These are phyloP conservation scores for Ashbya aceris DNA, from an alignment of 1,139 yeast genomes.

Conservation along the genomic window DNA sequence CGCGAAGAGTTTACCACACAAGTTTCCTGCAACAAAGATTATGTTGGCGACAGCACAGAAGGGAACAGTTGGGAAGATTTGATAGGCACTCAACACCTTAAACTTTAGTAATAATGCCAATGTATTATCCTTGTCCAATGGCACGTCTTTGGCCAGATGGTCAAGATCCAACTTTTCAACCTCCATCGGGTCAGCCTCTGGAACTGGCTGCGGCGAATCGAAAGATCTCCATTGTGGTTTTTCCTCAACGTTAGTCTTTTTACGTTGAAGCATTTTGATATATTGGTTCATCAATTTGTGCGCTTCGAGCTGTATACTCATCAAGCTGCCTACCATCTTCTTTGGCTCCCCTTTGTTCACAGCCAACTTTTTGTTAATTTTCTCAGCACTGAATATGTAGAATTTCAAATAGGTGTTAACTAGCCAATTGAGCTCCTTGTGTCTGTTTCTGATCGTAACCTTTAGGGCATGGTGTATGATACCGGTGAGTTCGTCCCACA, in stretches of 20 bases:
- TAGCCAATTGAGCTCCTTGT: slow-evolving; percentile 2
- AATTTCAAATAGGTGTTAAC: background rate
- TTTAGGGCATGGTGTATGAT: slow-evolving; percentile 1
- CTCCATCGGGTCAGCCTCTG: background rate
- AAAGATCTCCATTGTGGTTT: background rate
- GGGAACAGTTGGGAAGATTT: slow-evolving; percentile 2
- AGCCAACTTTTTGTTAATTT: slow-evolving; percentile 1
- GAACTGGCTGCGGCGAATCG: background rate
- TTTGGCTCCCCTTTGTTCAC: background rate
- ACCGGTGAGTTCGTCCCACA: slow-evolving; percentile 2
- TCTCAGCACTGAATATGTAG: slow-evolving; percentile 1
- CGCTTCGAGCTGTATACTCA: slow-evolving; percentile 1
- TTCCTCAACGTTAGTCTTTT: background rate
- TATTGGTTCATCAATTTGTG: slow-evolving; percentile 1
- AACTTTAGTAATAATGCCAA: slow-evolving; percentile 1
- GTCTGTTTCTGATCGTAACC: background rate
- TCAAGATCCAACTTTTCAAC: slow-evolving; percentile 1
- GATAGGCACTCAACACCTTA: slow-evolving; percentile 2
- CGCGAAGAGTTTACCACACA: slow-evolving; percentile 1
- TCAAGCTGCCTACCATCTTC: background rate
- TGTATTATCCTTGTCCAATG: background rate
- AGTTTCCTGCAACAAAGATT: background rate
- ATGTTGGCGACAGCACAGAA: slow-evolving; percentile 3
- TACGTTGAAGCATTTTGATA: slow-evolving; percentile 1
- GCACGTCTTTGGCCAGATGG: background rate